Evolutionary conservation across 1,139 yeast genomes (phyloP), one percentile per base, ranked within the genome.

Genomic region (Sugiyamaella neomexicana): DNA sequence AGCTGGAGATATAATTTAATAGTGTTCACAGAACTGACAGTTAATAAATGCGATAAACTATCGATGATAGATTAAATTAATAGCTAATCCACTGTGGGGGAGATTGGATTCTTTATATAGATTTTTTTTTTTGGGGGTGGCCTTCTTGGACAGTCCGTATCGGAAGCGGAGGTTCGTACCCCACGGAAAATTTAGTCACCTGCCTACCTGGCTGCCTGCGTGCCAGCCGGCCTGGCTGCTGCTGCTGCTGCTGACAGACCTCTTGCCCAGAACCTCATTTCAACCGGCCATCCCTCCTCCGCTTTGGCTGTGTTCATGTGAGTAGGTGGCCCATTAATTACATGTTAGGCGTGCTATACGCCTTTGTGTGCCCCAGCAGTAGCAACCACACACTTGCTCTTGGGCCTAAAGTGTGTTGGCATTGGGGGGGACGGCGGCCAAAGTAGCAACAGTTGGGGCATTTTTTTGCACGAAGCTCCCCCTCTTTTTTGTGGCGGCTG

Each of bases 121-220:
- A 29, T 32, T 34, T 43, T 31, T 20, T 43, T 32, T 34, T 43
- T 31, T 20, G 17, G 38, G 32, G 44, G 10, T 40, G 3, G 10
- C 12, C 10, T 20, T 39, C 13, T 23, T 5, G 4, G n/a, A 7
- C 20, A 5, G n/a, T 4, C 12, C 43, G 27, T 23, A 39, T 31
- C 48, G 25, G 25, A 20, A 20, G 5, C 25, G 25, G 25, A 5
- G 25, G 25, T 20, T 20, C 25, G 25, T 20, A 44, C 48, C 48
- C 48, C 48, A 44, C 48, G 48, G 16, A 34, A 44, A 44, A 17
- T 23, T 44, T 44, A 44, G 48, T 44, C 48, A 44, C 20, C 15
- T 44, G 25, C 25, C 25, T 20, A 20, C 25, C 25, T 20, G 25
- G 5, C 25, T 20, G 5, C 25, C 25, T 20, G 25, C 25, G 25